Base-by-base conservation (phyloP, 495 filamentous ascomycete genomes). In the Penicillium pulvis region DNA sequence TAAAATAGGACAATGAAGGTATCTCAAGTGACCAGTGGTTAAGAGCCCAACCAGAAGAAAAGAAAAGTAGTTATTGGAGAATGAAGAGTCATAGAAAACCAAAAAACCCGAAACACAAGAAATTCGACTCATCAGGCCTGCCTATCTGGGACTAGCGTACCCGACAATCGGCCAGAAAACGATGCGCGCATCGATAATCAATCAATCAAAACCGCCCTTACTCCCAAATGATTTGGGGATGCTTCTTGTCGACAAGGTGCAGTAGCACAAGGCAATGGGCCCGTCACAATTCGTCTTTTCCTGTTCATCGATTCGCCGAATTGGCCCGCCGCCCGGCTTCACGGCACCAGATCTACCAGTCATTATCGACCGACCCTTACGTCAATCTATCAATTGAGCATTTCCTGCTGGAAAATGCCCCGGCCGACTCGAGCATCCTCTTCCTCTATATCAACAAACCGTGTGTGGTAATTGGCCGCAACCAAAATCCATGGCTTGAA, bases 401-500 rank as follows among this genome's bases (percentile, higher is more conserved):
- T 70, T 87, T 89, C 72, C 86, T 98, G 6, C 85, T 98, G 1
- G 82, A 87, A 54, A 83, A 87, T 41, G 83, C 90, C 0, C 81
- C 86, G 0, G 74, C 83, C 6, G 80, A 88, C 60, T 92, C 91
- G 6, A 85, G 81, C 43, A 70, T 97, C 33, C 81, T 97, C 0
- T 92, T 97, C 58, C 80, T 98, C 17, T 98, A 98, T 75, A 79
- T 83, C 57, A 98, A 98, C 72, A 75, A 79, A 12, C 92, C 93
- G 8, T 88, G 89, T 71, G 81, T 98, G 50, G 85, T 98, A 60
- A 86, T 98, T 57, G 94, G 94, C 14, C 88, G 93, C 47, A 98
- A 98, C 71, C 94, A 98, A 69, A 98, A 98, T 69, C 94, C 94
- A 41, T 98, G 93, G 93, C 78, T 90, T 9, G 94, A 98, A 71